phyloP scores from a whole-genome alignment of 1,284 basidiomycete species.

The Peniophora sp. region DNA sequence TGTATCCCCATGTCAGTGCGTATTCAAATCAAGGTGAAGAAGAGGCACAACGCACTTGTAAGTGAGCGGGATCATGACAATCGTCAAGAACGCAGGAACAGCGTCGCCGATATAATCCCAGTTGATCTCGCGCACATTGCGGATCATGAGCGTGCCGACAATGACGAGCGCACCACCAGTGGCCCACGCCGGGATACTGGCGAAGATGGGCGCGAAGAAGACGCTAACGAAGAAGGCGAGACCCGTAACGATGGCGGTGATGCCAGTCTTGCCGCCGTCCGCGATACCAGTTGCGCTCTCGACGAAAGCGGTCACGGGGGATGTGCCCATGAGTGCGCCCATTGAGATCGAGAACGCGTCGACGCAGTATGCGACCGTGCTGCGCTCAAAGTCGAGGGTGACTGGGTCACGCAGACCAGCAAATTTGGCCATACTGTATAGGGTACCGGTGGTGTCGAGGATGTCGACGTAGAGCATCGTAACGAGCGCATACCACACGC shows the following conservation, averaged over 20 bases:
- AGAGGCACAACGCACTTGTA: slow-evolving; percentile 49
- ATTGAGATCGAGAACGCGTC: slow-evolving; percentile 79
- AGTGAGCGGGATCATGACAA: slow-evolving; percentile 71
- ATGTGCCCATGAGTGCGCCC: slow-evolving; percentile 79
- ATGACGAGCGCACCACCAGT: slow-evolving; percentile 84
- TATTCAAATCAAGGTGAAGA: slow-evolving; percentile 11
- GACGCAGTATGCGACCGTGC: slow-evolving; percentile 78
- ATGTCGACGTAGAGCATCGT: slow-evolving; percentile 90
- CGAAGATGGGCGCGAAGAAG: slow-evolving; percentile 89
- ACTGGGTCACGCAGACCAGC: slow-evolving; percentile 83
- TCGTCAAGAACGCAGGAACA: slow-evolving; percentile 75
- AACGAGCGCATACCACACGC: slow-evolving; percentile 82
- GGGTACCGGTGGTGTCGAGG: slow-evolving; percentile 65
- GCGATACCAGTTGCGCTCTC: slow-evolving; percentile 75
- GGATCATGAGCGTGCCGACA: slow-evolving; percentile 86
- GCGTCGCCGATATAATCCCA: slow-evolving; percentile 86
- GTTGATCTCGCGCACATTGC: slow-evolving; percentile 81
- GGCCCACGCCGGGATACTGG: slow-evolving; percentile 82
- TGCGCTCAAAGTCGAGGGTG: slow-evolving; percentile 84
- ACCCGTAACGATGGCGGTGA: slow-evolving; percentile 73
- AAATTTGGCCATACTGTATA: slow-evolving; percentile 90
- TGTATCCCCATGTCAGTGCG: slow-evolving; percentile 17
- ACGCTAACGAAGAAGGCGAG: slow-evolving; percentile 80
- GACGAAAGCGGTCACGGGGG: slow-evolving; percentile 84
- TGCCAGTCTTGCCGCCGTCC: slow-evolving; percentile 86